Conservation (phyloP, 192 early-diverging fungal genomes). For the Umbelopsis sp. region DNA sequence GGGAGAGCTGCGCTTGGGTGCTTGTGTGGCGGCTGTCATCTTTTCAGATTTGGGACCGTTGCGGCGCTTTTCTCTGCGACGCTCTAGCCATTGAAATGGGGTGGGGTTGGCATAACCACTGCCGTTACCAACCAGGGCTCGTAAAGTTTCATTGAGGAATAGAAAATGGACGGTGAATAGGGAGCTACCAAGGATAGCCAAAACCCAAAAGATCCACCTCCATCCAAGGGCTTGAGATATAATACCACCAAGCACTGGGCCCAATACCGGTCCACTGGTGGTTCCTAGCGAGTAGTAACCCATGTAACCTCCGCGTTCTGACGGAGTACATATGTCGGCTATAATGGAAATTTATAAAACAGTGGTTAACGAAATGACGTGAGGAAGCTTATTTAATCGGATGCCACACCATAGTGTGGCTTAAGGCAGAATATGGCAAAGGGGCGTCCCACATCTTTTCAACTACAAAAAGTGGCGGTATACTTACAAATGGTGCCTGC, state of each 20-base stretch:
- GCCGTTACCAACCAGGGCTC: constrained; percentile 30
- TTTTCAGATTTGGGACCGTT: not conserved
- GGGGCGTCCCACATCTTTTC: not conserved
- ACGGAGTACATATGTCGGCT: constrained; percentile 36
- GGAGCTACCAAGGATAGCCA: constrained; percentile 26
- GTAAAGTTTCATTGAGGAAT: constrained; percentile 32
- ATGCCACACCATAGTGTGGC: not conserved
- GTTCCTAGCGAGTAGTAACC: constrained; percentile 26
- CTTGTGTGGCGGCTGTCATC: not conserved
- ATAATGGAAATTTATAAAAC: not conserved
- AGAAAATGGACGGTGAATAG: constrained; percentile 22
- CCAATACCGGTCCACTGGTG: constrained; percentile 32
- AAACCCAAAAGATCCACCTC: constrained; percentile 47
- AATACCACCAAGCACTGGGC: constrained; percentile 35
- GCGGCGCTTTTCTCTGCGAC: not conserved
- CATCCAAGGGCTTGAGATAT: constrained; percentile 27
- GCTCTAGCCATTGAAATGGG: constrained; percentile 24
- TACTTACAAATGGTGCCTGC: constrained; percentile 39
- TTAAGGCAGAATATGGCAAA: not conserved
- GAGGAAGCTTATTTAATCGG: not conserved
- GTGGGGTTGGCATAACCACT: constrained; percentile 33
- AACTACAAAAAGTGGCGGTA: not conserved
- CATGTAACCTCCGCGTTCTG: constrained; percentile 28
- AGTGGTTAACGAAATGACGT: not conserved
- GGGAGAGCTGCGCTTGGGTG: not conserved